phyloP scores from a whole-genome alignment of 202 grass and related monocot species.

The Setaria viridis region DNA sequence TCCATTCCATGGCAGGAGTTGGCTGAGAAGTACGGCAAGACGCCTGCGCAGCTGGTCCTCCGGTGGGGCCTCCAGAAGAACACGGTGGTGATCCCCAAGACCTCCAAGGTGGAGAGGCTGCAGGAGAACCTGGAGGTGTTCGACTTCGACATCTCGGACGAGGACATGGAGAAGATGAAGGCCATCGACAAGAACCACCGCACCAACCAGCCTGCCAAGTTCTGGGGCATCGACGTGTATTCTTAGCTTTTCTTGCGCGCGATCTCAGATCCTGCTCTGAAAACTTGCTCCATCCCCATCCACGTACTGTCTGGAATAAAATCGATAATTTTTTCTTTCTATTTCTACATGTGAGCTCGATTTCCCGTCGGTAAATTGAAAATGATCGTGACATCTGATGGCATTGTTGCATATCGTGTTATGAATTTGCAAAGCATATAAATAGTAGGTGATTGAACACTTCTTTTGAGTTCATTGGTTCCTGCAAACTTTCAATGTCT shows the following conservation, averaged over 20 bases:
- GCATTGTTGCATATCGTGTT: no score
- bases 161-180: constrained; percentile 91
- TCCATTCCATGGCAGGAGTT: constrained; percentile 16
- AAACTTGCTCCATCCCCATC: not conserved
- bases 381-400: no score
- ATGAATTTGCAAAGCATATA: no score
- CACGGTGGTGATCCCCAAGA: constrained; percentile 91
- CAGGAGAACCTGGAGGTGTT: constrained; percentile 75
- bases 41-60: constrained; percentile 69
- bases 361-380: no score
- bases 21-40: constrained; percentile 83
- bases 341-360: no score
- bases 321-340: not conserved
- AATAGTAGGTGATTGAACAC: no score
- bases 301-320: not conserved
- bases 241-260: constrained; percentile 50
- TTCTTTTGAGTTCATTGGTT: no score
- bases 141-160: constrained; percentile 68
- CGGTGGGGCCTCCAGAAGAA: constrained; percentile 92
- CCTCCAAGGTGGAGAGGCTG: constrained; percentile 76
- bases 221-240: constrained; percentile 87
- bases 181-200: constrained; percentile 67
- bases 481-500: no score
- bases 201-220: constrained; percentile 90
- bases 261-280: not conserved